Conservation (phyloP, 345 rosid genomes). For the Dimocarpus longan region DNA sequence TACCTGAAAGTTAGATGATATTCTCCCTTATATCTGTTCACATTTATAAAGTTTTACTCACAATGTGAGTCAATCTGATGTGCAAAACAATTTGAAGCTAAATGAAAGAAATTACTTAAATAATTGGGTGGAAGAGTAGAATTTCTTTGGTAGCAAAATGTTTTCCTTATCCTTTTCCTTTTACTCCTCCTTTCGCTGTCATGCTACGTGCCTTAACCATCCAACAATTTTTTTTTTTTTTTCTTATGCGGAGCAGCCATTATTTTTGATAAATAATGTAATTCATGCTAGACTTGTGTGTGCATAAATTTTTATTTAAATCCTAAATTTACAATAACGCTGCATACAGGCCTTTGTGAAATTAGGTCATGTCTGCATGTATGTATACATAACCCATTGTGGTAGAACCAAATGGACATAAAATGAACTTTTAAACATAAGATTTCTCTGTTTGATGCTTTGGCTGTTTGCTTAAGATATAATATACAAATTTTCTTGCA, state of each 20-base stretch:
- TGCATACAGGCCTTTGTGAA: not conserved
- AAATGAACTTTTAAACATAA: not conserved
- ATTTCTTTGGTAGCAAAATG: not conserved
- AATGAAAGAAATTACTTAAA: not conserved
- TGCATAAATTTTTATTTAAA: not conserved
- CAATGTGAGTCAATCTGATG: not conserved
- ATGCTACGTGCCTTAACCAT: not conserved
- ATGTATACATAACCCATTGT: not conserved
- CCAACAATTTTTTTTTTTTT: not conserved
- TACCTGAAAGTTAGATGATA: not conserved
- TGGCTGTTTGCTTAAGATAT: not conserved
- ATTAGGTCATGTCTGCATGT: not conserved
- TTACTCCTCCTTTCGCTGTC: not conserved
- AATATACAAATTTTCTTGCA: slow-evolving; percentile 10
- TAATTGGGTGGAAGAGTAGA: not conserved
- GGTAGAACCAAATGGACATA: not conserved
- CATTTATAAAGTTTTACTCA: not conserved
- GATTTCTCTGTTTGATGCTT: not conserved
- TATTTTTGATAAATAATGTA: not conserved
- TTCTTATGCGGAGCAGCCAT: not conserved
- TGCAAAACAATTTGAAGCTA: not conserved
- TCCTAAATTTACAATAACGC: not conserved
- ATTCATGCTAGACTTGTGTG: not conserved
- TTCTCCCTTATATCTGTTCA: not conserved
- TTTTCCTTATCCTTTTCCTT: not conserved